phyloP scores from a whole-genome alignment of 768 basidiomycete genomes.

The Leccinum olivaceopallidum region DNA sequence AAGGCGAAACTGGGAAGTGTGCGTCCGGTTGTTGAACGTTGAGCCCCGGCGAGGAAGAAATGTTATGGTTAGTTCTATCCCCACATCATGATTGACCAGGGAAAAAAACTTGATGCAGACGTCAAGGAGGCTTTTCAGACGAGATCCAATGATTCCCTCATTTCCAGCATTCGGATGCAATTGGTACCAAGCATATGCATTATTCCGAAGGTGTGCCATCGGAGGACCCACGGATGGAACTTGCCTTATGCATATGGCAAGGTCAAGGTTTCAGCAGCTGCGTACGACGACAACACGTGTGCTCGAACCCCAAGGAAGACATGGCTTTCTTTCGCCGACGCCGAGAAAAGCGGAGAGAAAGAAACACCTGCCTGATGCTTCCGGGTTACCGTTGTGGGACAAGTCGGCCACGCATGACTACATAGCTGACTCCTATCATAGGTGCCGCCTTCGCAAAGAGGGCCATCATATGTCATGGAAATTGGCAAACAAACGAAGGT shows the following conservation, averaged over 20 bases:
- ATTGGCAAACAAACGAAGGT: not conserved
- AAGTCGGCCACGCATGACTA: not conserved
- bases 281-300: not conserved
- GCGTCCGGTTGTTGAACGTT: too few relatives aligned
- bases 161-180: not conserved
- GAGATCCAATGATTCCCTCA: not conserved
- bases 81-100: not conserved
- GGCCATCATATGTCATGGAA: not conserved
- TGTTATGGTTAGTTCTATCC: too few relatives aligned
- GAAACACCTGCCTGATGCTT: not conserved
- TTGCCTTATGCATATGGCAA: not conserved
- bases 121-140: not conserved
- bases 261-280: slow-evolving; percentile 1
- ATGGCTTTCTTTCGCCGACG: slow-evolving; percentile 7
- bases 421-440: not conserved
- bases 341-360: not conserved
- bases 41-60: too few relatives aligned
- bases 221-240: not conserved
- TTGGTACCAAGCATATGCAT: not conserved
- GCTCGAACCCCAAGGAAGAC: not conserved
- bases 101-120: not conserved
- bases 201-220: slow-evolving; percentile 1
- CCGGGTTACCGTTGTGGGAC: not conserved
- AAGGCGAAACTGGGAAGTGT: too few relatives aligned
- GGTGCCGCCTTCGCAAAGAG: not conserved